Evolutionary conservation across 2,329 filamentous ascomycete genomes (phyloP).

Genomic region (Metarhizium album): DNA sequence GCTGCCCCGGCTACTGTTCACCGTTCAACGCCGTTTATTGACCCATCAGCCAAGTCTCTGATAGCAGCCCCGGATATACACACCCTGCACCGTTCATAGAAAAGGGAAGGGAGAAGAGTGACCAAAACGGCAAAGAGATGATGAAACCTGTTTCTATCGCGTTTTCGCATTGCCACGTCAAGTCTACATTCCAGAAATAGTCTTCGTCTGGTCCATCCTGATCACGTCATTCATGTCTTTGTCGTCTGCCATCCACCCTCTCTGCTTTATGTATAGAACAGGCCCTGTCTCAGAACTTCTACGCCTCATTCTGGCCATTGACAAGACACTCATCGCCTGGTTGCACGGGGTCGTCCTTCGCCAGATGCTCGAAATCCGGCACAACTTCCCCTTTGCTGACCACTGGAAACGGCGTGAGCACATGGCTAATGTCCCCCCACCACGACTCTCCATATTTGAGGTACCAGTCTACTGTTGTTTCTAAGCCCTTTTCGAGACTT

Average conservation of each 20-base stretch:
- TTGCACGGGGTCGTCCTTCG: slow-evolving; percentile 22
- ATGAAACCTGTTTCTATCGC: neutral
- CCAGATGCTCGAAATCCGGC: slow-evolving; percentile 31
- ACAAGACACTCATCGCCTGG: slow-evolving; percentile 13
- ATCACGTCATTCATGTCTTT: neutral
- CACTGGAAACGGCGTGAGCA: slow-evolving; percentile 56
- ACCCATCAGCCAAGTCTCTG: too few species aligned
- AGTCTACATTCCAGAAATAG: neutral
- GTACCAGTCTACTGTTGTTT: slow-evolving; percentile 61
- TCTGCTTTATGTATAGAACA: neutral
- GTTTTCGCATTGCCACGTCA: neutral
- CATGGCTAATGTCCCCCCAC: slow-evolving; percentile 63
- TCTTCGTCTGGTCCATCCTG: neutral
- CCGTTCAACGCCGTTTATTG: too few species aligned
- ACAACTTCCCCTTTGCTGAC: slow-evolving; percentile 45
- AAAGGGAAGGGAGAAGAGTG: neutral
- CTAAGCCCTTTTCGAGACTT: slow-evolving; percentile 51
- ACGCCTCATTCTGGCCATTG: neutral
- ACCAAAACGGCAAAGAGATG: too few species aligned
- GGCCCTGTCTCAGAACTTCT: neutral
- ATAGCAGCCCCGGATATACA: too few species aligned
- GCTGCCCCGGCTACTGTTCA: too few species aligned
- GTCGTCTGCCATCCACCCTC: neutral
- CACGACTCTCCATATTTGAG: slow-evolving; percentile 52
- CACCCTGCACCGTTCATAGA: too few species aligned